phyloP scores from a whole-genome alignment of 2,329 filamentous ascomycete genomes.

The Penicillium sp. region DNA sequence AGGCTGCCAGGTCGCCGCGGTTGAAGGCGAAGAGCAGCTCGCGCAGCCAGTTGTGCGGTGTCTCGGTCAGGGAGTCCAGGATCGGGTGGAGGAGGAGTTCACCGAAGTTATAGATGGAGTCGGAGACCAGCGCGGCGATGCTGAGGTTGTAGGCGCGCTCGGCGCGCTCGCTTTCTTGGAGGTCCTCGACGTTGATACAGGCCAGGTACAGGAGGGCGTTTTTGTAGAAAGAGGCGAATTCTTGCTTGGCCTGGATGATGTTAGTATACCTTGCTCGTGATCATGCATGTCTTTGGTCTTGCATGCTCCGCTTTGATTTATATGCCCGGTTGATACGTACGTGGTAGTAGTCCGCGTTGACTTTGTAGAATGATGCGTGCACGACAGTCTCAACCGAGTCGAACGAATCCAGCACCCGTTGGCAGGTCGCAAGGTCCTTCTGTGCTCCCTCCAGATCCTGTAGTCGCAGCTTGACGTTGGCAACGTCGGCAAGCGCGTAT shows the following conservation, averaged over 20 bases:
- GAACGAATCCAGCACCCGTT: conserved; percentile 82
- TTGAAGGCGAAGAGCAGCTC: conserved; percentile 98
- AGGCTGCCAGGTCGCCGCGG: conserved; percentile 82
- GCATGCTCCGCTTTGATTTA: neutral
- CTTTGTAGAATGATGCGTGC: conserved; percentile 92
- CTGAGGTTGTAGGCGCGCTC: conserved; percentile 86
- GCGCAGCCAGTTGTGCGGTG: conserved; percentile 78
- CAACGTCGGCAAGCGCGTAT: conserved; percentile 86
- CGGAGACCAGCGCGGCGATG: conserved; percentile 85
- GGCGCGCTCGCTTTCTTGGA: conserved; percentile 70
- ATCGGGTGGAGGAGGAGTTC: conserved; percentile 97
- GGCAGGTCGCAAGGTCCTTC: conserved; percentile 79
- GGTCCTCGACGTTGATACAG: conserved; percentile 77
- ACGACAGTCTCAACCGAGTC: conserved; percentile 94
- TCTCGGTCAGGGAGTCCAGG: conserved; percentile 73
- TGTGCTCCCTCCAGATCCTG: conserved; percentile 76
- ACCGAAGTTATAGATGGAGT: conserved; percentile 98
- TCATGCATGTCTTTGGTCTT: neutral
- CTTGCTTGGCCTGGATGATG: conserved; percentile 61
- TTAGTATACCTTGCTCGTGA: conserved; percentile 2
- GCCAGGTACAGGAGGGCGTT: conserved; percentile 96
- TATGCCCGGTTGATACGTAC: conserved; percentile 36
- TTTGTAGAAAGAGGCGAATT: conserved; percentile 95
- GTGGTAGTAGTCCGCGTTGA: conserved; percentile 93
- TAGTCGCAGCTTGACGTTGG: conserved; percentile 77